phyloP scores from a whole-genome alignment of 352 stramenopile genomes.

The Blastocystis sp. region DNA sequence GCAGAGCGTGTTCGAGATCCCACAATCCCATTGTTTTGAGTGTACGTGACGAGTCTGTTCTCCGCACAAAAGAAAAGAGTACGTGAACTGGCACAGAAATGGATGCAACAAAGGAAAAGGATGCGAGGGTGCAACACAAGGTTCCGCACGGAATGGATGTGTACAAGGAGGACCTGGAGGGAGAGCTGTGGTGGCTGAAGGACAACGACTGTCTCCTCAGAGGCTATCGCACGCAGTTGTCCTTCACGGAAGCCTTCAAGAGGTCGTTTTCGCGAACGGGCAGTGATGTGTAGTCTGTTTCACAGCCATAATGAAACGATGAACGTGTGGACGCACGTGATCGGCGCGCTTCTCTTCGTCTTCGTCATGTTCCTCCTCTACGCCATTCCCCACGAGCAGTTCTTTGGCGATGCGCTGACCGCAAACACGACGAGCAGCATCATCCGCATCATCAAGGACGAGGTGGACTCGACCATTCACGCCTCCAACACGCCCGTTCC shows the following conservation, averaged over 20 bases:
- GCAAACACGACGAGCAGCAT: background rate
- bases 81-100: background rate
- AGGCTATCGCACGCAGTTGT: conserved; percentile 53
- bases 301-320: conserved; percentile 67
- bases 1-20: background rate
- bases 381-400: conserved; percentile 51
- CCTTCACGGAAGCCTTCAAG: conserved; percentile 59
- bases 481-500: background rate
- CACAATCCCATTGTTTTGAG: too few species aligned
- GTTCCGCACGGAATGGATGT: conserved; percentile 63
- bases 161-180: conserved; percentile 71
- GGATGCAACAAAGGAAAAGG: background rate
- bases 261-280: conserved; percentile 1
- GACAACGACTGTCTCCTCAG: conserved; percentile 65
- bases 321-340: conserved; percentile 70
- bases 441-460: background rate
- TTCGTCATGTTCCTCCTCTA: conserved; percentile 68
- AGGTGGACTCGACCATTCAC: conserved; percentile 36
- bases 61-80: too few species aligned
- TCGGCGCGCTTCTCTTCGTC: conserved; percentile 48
- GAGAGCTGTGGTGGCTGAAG: conserved; percentile 60
- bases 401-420: conserved; percentile 1
- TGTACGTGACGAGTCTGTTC: too few species aligned
- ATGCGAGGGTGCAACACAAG: background rate
- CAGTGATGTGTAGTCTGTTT: conserved; percentile 39